Percentiles rank a stretch among this genome's conserved stretches.
phyloP scores from a whole-genome alignment of 2,329 filamentous ascomycete species.

The Penicillium janthinellum region DNA sequence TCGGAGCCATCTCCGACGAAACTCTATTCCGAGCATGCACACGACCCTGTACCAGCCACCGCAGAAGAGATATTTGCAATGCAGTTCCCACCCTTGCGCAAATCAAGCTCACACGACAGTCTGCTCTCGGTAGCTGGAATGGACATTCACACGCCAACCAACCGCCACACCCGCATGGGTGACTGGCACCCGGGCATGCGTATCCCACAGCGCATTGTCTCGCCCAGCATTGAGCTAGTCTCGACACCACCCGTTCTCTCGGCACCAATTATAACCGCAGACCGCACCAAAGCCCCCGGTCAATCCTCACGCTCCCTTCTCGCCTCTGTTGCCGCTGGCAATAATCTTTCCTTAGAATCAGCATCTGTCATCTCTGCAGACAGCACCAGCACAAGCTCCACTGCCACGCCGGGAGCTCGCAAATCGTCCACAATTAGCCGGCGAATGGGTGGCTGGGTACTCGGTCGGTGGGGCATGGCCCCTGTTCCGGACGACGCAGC shows the following conservation, averaged over 20 bases:
- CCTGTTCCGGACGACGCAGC: slow-evolving; percentile 36
- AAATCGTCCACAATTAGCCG: slow-evolving; percentile 48
- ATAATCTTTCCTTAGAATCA: slow-evolving; percentile 16
- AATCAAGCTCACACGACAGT: slow-evolving; percentile 79
- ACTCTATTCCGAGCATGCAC: slow-evolving; percentile 17
- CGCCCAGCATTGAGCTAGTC: slow-evolving; percentile 46
- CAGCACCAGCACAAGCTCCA: slow-evolving; percentile 24
- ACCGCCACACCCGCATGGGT: slow-evolving; percentile 74
- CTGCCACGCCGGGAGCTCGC: slow-evolving; percentile 19
- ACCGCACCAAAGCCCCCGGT: slow-evolving; percentile 28
- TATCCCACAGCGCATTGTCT: slow-evolving; percentile 51
- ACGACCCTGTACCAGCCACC: slow-evolving; percentile 12
- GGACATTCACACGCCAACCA: slow-evolving; percentile 82
- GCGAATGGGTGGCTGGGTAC: slow-evolving; percentile 67
- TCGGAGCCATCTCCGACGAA: slow-evolving; percentile 33
- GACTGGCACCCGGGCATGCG: slow-evolving; percentile 52
- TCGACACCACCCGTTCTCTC: slow-evolving; percentile 43
- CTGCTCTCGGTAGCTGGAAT: slow-evolving; percentile 84
- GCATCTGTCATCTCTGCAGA: slow-evolving; percentile 31
- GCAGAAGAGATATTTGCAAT: slow-evolving; percentile 30
- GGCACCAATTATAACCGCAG: slow-evolving; percentile 38
- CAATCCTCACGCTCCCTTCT: slow-evolving; percentile 38
- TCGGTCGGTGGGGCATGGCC: slow-evolving; percentile 63
- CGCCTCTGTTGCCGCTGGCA: slow-evolving; percentile 39
- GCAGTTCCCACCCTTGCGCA: slow-evolving; percentile 56